Evolutionary conservation across 2,329 filamentous ascomycete species (phyloP), one percentile per base, ranked within the genome.

Genomic region (Tothia fuscella): DNA sequence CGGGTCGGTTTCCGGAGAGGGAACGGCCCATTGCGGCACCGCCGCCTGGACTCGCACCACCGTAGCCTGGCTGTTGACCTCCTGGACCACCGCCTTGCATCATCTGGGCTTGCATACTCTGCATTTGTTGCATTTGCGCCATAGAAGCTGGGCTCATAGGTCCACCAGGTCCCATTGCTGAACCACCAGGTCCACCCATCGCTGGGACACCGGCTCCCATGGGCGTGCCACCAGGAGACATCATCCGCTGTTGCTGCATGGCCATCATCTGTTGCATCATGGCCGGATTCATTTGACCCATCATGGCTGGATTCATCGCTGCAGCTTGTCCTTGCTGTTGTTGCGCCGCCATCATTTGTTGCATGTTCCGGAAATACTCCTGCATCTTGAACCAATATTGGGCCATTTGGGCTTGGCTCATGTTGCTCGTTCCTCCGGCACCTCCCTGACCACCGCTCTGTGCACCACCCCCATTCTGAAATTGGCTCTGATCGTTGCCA

Each of bases 311-410:
- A n/a, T n/a, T n/a, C 54, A 50, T 48, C 14, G 20, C 21, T 9
- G 19, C 21, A 17, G 14, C 24, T 9, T 43, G 34, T n/a, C 20
- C 41, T 21, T 43, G 41, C 5, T 9, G 17, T n/a, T 35, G n/a
- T 35, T 36, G 41, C 22, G 62, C 58, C 37, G 80, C 81, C 74
- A 93, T 85, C 57, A 91, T 82, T 54, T 89, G 84, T 62, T 93
- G 87, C 85, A 94, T 91, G 74, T 94, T 80, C 44, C 80, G 72
- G 61, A 95, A 93, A 63, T 93, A 94, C 59, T 94, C 85, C 62
- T 98, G 91, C 89, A 98, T 96, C 36, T 88, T 78, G 60, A 94
- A 86, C 78, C 91, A 93, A 65, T 96, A 95, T 60, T 95, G 88
- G 2, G 91, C 91, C 87, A 96, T 95, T 69, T 93, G 80, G 55